These are phyloP conservation scores for Solanum ossicruentum DNA, from an alignment of 257 asterid species.

Conservation along the genomic window DNA sequence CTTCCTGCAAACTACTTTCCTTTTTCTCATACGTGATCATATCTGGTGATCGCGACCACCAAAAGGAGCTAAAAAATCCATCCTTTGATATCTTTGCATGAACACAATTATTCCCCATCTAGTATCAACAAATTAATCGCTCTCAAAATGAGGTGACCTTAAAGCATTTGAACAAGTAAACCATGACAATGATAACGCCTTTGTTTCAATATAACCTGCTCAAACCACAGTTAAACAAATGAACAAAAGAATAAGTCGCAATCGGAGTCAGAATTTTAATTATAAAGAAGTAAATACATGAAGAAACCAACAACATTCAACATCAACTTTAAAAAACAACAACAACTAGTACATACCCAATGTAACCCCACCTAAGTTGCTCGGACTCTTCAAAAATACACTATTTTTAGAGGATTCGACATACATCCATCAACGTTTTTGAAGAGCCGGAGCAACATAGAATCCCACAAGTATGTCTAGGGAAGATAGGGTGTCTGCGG, in stretches of 20 bases:
- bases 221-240: background rate
- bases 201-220: background rate
- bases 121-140: background rate
- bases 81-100: constrained; percentile 5
- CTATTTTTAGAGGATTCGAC: too few relatives aligned
- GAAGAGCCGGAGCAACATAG: too few relatives aligned
- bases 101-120: constrained; percentile 27
- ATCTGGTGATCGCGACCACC: constrained; percentile 5
- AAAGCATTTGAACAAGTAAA: background rate
- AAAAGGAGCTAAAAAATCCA: constrained; percentile 4
- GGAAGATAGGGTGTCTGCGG: too few relatives aligned
- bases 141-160: background rate
- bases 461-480: too few relatives aligned
- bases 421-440: too few relatives aligned
- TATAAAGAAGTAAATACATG: background rate
- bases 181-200: background rate
- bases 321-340: background rate
- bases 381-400: too few relatives aligned
- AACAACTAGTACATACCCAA: background rate
- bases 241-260: background rate
- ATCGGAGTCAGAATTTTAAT: background rate
- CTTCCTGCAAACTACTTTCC: background rate
- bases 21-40: background rate
- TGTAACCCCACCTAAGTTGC: background rate
- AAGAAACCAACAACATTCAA: background rate